Base-by-base conservation (phyloP, 352 stramenopile genomes). In the Phytophthora pistaciae region DNA sequence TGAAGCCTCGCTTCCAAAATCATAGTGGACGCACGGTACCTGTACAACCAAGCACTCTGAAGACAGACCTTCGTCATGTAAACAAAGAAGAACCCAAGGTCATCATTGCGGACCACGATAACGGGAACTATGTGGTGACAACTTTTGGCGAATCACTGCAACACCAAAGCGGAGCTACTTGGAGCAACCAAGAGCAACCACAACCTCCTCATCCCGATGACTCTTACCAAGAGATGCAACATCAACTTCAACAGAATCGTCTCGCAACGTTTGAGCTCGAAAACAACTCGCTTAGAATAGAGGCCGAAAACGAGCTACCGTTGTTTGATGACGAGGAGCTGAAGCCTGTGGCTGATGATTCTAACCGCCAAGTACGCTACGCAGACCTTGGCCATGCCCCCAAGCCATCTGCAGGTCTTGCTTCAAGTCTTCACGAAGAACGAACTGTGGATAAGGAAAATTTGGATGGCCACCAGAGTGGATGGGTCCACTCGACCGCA, bases 271-370 rank as follows among this genome's bases (percentile, higher is more conserved):
- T 53, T 18, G 50, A 54, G 27, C 9, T 55, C 25, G 33, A 31
- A n/a, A 23, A 36, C 21, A 42, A 50, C 14, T 18, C 21, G 14
- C 56, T 23, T 21, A 8, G 14, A 64, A 48, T 60, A 7, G 18
- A 20, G 16, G 1, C 9, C 23, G 21, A 23, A 50, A 72, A 64
- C 9, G 50, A 64, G 46, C 40, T 78, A 5, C 71, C 71, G 25
- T 68, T 78, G 18, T 78, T 75, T 23, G 71, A 78, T 25, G 40
- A 60, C 20, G 61, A 68, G 5, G 10, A 36, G 29, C 5, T 23
- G 27, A 33, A 10, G 1, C 21, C 14, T 3, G 16, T 18, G 13
- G 29, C 16, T 56, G 49, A 5, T 42, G 38, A 48, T 27, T n/a
- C 4, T 8, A 59, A 29, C 9, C 33, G 33, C 5, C 20, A 0